A percentile compares a stretch with the other conserved stretches of the same genome.
Conservation (phyloP, 371 early-diverging fungal species). For the Rhizopus microsporus region DNA sequence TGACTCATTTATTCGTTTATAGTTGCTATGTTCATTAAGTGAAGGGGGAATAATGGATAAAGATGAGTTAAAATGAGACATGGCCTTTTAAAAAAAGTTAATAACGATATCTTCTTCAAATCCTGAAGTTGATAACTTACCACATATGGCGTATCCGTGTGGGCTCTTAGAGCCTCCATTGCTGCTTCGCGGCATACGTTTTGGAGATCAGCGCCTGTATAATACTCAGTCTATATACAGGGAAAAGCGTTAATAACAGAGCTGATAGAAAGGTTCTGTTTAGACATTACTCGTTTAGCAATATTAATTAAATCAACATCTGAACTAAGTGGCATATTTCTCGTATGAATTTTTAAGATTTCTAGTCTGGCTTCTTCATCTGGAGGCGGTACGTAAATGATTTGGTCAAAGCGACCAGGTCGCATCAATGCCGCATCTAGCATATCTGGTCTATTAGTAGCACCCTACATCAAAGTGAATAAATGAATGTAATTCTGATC, state of each 20-base stretch:
- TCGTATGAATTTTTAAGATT: conserved; percentile 88
- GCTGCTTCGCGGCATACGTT: conserved; percentile 97
- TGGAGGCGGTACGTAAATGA: conserved; percentile 93
- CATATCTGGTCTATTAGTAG: conserved; percentile 98
- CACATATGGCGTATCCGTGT: conserved; percentile 44
- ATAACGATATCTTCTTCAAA: too few relatives aligned
- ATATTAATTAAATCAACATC: conserved; percentile 74
- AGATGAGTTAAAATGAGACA: conserved; percentile 20
- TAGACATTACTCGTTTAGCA: conserved; percentile 53
- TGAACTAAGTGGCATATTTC: conserved; percentile 69
- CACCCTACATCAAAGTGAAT: conserved; percentile 57
- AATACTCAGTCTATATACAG: conserved; percentile 69
- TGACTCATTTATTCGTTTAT: too few relatives aligned
- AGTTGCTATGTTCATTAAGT: conserved; percentile 8
- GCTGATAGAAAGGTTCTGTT: not conserved
- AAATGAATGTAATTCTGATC: conserved; percentile 14
- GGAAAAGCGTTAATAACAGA: conserved; percentile 3
- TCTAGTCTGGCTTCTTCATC: conserved; percentile 76
- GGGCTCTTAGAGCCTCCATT: conserved; percentile 73
- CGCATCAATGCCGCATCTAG: conserved; percentile 93
- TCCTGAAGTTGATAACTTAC: conserved; percentile 23
- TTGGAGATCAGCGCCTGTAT: conserved; percentile 97
- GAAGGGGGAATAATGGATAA: conserved; percentile 24
- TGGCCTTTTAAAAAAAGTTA: conserved; percentile 11
- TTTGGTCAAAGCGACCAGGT: conserved; percentile 94